Conservation (phyloP, 2,329 filamentous ascomycete species). For the Huntiella moniliformis region DNA sequence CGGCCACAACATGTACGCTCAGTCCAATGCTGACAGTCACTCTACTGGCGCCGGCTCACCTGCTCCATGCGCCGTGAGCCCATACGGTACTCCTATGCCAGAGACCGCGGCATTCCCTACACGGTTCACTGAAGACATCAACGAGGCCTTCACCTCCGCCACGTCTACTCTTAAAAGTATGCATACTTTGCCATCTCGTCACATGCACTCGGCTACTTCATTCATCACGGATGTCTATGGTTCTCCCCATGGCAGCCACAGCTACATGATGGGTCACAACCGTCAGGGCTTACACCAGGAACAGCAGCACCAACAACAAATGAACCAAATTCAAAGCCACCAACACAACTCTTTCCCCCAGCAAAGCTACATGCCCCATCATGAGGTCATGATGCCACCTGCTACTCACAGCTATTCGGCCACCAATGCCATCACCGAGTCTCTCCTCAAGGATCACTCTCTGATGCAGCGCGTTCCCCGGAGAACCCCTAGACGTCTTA, state of each 20-base stretch:
- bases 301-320: not conserved
- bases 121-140: constrained; percentile 23
- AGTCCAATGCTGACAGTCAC: constrained; percentile 4
- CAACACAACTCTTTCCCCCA: constrained; percentile 6
- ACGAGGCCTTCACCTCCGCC: constrained; percentile 15
- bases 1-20: constrained; percentile 17
- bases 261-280: constrained; percentile 2
- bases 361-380: constrained; percentile 10
- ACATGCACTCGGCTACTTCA: constrained; percentile 18
- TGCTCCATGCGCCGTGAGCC: constrained; percentile 9
- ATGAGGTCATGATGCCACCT: not conserved
- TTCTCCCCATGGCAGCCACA: constrained; percentile 3
- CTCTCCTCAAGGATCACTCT: constrained; percentile 2
- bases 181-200: constrained; percentile 22
- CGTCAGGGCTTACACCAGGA: not conserved
- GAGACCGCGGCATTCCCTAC: constrained; percentile 15
- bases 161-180: constrained; percentile 1
- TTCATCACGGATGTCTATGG: constrained; percentile 11
- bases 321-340: constrained; percentile 3
- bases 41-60: constrained; percentile 5
- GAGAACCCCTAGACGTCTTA: constrained; percentile 31
- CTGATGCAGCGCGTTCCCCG: constrained; percentile 16
- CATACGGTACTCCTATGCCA: constrained; percentile 6
- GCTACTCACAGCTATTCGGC: constrained; percentile 13
- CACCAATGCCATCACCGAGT: constrained; percentile 1